Evolutionary conservation across 331 rosid species (phyloP).

Genomic region (Dryas integrifolia): DNA sequence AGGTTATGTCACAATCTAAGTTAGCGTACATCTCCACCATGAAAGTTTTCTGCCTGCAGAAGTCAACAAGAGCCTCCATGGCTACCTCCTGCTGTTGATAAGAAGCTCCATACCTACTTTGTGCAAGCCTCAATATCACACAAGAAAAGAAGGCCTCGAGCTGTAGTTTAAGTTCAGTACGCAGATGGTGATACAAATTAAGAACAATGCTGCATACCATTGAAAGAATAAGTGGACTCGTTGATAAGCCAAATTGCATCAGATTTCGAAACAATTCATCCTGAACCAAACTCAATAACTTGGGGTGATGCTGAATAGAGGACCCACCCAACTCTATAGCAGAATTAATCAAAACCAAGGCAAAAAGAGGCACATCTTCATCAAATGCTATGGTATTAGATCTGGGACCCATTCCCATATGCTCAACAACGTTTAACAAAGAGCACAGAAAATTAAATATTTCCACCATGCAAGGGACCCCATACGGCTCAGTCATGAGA

Average conservation of each 20-base stretch:
- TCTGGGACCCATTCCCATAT: conserved; percentile 58
- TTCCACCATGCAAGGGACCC: conserved; percentile 97
- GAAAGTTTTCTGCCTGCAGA: conserved; percentile 84
- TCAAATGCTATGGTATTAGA: conserved; percentile 78
- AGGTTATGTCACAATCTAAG: conserved; percentile 94
- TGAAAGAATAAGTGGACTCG: conserved; percentile 83
- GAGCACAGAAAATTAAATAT: conserved; percentile 85
- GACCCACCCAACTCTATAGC: conserved; percentile 88
- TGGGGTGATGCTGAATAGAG: conserved; percentile 70
- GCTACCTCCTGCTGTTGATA: conserved; percentile 96
- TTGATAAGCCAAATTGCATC: conserved; percentile 92
- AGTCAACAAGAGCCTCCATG: conserved; percentile 98
- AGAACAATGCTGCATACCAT: conserved; percentile 91
- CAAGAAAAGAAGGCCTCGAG: conserved; percentile 95
- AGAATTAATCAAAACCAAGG: conserved; percentile 80
- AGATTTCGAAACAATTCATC: conserved; percentile 84
- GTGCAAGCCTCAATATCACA: conserved; percentile 91
- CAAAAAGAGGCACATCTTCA: conserved; percentile 93
- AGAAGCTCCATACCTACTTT: conserved; percentile 89
- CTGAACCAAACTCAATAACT: conserved; percentile 77
- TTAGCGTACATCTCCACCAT: conserved; percentile 97
- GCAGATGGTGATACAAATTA: conserved; percentile 83
- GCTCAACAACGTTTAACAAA: conserved; percentile 71
- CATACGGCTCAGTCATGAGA: conserved; percentile 80
- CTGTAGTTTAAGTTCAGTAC: conserved; percentile 83